Percentiles rank a stretch among this genome's conserved stretches.
Evolutionary conservation across 2,329 filamentous ascomycete species (phyloP).

Genomic region (Nannizzia gypsea): DNA sequence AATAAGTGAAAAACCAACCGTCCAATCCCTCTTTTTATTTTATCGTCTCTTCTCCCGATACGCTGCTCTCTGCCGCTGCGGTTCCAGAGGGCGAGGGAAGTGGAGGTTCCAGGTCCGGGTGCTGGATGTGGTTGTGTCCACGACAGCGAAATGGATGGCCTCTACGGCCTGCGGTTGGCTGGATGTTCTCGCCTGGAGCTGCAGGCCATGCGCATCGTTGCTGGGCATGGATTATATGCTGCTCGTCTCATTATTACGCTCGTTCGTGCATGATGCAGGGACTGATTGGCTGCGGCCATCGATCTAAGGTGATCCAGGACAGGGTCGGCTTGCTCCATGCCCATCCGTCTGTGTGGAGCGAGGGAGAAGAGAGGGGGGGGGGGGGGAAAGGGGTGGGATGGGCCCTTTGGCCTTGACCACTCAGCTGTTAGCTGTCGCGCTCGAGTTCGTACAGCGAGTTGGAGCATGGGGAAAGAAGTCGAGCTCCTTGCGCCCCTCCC

Average conservation of each 20-base stretch:
- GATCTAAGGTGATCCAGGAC: not conserved
- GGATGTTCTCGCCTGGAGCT: not conserved
- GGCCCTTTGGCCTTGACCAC: not conserved
- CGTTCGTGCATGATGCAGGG: conserved; percentile 2
- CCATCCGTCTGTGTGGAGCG: not conserved
- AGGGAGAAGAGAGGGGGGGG: too few species aligned
- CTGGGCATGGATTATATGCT: not conserved
- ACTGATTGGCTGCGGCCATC: not conserved
- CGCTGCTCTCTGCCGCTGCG: not conserved
- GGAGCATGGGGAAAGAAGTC: not conserved
- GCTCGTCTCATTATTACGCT: conserved; percentile 1
- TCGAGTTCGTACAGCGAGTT: not conserved
- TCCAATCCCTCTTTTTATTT: not conserved
- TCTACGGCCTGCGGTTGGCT: not conserved
- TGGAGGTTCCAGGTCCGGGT: not conserved
- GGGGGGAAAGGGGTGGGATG: not conserved
- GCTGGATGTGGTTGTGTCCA: not conserved
- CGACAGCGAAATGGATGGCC: not conserved
- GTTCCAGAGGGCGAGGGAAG: not conserved
- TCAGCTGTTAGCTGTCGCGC: not conserved
- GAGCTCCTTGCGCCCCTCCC: not conserved
- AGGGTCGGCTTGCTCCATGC: not conserved
- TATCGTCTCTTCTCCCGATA: not conserved
- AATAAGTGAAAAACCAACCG: too few species aligned
- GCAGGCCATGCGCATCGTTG: not conserved